These are phyloP conservation scores for Peniophora sp. DNA, from an alignment of 1,284 basidiomycete species.

Conservation along the genomic window DNA sequence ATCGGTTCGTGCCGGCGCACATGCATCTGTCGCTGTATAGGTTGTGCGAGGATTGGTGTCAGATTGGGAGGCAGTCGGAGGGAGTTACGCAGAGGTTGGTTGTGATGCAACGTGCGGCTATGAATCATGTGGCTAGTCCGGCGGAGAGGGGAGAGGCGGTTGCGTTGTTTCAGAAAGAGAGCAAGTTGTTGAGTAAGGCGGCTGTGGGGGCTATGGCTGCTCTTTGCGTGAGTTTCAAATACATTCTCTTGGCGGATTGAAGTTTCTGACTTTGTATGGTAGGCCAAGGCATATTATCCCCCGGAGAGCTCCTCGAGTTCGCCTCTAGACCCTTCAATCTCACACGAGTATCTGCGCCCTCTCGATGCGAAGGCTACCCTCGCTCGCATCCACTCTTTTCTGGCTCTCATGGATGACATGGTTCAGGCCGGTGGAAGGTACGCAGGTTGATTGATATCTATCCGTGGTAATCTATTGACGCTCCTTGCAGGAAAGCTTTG, in stretches of 20 bases:
- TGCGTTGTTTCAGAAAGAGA: slow-evolving; percentile 71
- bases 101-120: slow-evolving; percentile 67
- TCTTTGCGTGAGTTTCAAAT: slow-evolving; percentile 73
- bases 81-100: slow-evolving; percentile 67
- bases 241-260: too few species aligned
- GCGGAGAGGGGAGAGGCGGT: slow-evolving; percentile 44
- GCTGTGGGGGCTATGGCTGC: slow-evolving; percentile 81
- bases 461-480: slow-evolving; percentile 10
- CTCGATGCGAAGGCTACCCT: slow-evolving; percentile 46
- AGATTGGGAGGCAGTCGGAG: slow-evolving; percentile 73
- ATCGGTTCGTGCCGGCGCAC: slow-evolving; percentile 70
- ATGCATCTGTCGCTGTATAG: slow-evolving; percentile 79
- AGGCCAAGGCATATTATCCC: slow-evolving; percentile 73
- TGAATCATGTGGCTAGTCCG: slow-evolving; percentile 39
- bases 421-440: slow-evolving; percentile 57
- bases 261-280: slow-evolving; percentile 10
- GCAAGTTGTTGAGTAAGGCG: slow-evolving; percentile 64
- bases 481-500: slow-evolving; percentile 63
- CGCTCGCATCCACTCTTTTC: slow-evolving; percentile 60
- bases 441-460: slow-evolving; percentile 21
- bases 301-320: slow-evolving; percentile 51
- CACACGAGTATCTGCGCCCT: slow-evolving; percentile 42
- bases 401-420: slow-evolving; percentile 47
- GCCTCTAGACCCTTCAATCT: slow-evolving; percentile 43
- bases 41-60: slow-evolving; percentile 92